These are phyloP conservation scores for Novymonas esmeraldas DNA, from an alignment of 208 protist genomes.

Conservation along the genomic window DNA sequence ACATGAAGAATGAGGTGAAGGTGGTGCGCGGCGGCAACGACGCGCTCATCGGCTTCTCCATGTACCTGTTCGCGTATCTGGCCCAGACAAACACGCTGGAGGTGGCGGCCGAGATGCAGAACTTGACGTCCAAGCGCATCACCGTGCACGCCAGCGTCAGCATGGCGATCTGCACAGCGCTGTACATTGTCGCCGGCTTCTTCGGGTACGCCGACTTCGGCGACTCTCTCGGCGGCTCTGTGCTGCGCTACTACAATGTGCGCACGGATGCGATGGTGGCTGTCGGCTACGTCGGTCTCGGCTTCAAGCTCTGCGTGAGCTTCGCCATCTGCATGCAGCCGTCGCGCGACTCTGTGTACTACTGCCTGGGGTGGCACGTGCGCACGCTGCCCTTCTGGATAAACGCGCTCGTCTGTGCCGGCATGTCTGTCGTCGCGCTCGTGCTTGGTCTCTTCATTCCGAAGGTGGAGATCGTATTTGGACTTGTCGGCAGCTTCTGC, in stretches of 20 bases:
- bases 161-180: constrained; percentile 45
- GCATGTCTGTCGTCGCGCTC: constrained; percentile 33
- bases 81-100: constrained; percentile 61
- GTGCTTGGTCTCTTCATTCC: constrained; percentile 66
- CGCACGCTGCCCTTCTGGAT: constrained; percentile 43
- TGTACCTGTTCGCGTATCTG: too few relatives aligned
- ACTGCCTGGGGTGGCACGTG: constrained; percentile 32
- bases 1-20: constrained; percentile 34
- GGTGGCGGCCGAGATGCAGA: constrained; percentile 45
- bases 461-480: constrained; percentile 74
- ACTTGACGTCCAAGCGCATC: constrained; percentile 30
- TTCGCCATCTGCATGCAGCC: constrained; percentile 52
- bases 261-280: constrained; percentile 36
- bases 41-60: constrained; percentile 60
- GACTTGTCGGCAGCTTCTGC: constrained; percentile 53
- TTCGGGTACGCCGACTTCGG: constrained; percentile 78
- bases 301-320: constrained; percentile 67
- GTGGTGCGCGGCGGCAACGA: too few relatives aligned
- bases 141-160: constrained; percentile 25
- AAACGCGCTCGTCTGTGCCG: constrained; percentile 28
- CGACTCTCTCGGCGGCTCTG: constrained; percentile 36
- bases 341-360: constrained; percentile 46
- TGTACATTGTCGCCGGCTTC: constrained; percentile 61
- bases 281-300: constrained; percentile 56
- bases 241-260: constrained; percentile 56